Percentiles rank a stretch among this genome's conserved stretches.
These are phyloP conservation scores for Xylariaceae sp. DNA, from an alignment of 2,329 filamentous ascomycete genomes.

Conservation along the genomic window DNA sequence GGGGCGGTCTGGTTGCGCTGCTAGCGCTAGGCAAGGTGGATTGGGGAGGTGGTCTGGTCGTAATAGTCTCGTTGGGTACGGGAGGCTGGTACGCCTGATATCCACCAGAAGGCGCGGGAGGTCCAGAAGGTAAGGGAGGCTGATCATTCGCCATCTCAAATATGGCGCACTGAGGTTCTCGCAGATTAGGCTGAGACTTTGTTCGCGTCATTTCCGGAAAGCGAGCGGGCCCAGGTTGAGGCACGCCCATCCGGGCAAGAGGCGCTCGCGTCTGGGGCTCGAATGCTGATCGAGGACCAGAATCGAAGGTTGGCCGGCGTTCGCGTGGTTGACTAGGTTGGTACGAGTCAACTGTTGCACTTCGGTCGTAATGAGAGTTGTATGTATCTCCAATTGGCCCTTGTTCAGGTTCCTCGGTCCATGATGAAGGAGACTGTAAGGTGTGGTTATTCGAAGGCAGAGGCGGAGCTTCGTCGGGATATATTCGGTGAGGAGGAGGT, in stretches of 20 bases:
- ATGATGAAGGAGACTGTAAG: constrained; percentile 33
- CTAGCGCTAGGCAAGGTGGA: not conserved
- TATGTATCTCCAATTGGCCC: constrained; percentile 48
- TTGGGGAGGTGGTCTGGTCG: constrained; percentile 20
- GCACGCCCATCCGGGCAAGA: constrained; percentile 25
- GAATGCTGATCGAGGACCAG: constrained; percentile 39
- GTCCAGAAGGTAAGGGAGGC: constrained; percentile 47
- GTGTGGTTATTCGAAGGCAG: constrained; percentile 29
- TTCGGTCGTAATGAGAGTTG: constrained; percentile 48
- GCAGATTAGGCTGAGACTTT: constrained; percentile 63
- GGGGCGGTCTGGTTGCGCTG: constrained; percentile 24
- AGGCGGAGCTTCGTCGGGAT: constrained; percentile 41
- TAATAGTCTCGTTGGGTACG: constrained; percentile 22
- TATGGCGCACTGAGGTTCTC: constrained; percentile 59
- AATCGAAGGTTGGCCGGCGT: constrained; percentile 42
- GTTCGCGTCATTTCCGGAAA: constrained; percentile 53
- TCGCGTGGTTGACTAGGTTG: constrained; percentile 27
- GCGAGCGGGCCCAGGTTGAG: constrained; percentile 47
- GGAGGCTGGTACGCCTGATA: constrained; percentile 32
- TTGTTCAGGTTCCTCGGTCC: constrained; percentile 33
- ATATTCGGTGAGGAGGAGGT: constrained; percentile 48
- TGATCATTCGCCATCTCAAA: constrained; percentile 68
- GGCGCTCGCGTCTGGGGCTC: constrained; percentile 44
- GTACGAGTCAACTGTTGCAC: constrained; percentile 31
- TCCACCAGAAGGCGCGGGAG: constrained; percentile 44